Percentiles rank a stretch among this genome's conserved stretches.
Evolutionary conservation across 2,329 filamentous ascomycete species (phyloP).

Genomic region (Fonsecaea erecta): DNA sequence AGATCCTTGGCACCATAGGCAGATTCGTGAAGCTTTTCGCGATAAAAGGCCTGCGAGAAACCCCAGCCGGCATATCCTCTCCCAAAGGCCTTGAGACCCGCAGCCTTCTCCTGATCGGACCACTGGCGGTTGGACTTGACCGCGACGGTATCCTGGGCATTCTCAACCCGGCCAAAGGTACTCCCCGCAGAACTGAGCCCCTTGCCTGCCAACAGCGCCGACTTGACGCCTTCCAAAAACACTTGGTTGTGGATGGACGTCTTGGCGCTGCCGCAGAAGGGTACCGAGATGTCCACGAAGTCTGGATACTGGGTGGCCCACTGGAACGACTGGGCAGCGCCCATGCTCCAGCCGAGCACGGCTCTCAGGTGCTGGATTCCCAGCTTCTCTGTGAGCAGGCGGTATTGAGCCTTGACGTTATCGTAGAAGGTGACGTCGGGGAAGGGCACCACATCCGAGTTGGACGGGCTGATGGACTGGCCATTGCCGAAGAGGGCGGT

Average conservation of each 20-base stretch:
- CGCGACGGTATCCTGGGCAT: slow-evolving; percentile 45
- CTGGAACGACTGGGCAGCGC: slow-evolving; percentile 68
- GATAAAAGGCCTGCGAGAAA: slow-evolving; percentile 78
- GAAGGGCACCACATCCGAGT: slow-evolving; percentile 60
- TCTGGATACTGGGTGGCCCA: slow-evolving; percentile 67
- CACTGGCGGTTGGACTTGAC: slow-evolving; percentile 47
- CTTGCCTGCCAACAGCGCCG: slow-evolving; percentile 63
- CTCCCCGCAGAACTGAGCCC: slow-evolving; percentile 58
- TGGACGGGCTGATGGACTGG: slow-evolving; percentile 70
- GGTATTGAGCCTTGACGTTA: slow-evolving; percentile 70
- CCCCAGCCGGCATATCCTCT: slow-evolving; percentile 80
- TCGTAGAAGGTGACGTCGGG: slow-evolving; percentile 69
- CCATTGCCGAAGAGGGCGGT: slow-evolving; percentile 71
- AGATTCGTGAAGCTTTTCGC: slow-evolving; percentile 68
- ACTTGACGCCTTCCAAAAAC: slow-evolving; percentile 68
- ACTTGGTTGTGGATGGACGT: slow-evolving; percentile 71
- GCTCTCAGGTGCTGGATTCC: slow-evolving; percentile 64
- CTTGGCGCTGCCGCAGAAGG: slow-evolving; percentile 69
- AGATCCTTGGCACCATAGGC: slow-evolving; percentile 65
- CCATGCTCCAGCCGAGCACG: slow-evolving; percentile 74
- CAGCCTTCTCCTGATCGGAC: slow-evolving; percentile 58
- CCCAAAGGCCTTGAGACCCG: slow-evolving; percentile 71
- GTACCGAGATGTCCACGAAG: slow-evolving; percentile 68
- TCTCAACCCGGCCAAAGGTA: slow-evolving; percentile 50
- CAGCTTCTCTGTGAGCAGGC: slow-evolving; percentile 67